Evolutionary conservation across 2,329 filamentous ascomycete species (phyloP).

Genomic region (Helotiales sp.): DNA sequence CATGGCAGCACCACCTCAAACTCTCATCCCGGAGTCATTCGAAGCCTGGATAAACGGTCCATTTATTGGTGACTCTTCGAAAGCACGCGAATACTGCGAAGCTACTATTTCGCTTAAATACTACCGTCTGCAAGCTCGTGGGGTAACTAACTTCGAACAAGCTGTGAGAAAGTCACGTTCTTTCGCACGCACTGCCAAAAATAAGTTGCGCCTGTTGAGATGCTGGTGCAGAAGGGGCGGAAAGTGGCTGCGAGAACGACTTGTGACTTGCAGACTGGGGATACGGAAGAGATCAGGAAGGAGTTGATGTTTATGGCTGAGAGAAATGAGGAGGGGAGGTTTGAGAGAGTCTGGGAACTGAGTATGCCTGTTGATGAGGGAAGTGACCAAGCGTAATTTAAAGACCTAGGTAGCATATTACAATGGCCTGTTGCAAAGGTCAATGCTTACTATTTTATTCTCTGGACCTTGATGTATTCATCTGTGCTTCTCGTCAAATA

Average conservation of each 20-base stretch:
- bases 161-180: background rate
- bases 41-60: background rate
- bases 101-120: background rate
- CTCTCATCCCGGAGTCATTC: background rate
- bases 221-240: background rate
- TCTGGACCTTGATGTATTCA: too few relatives aligned
- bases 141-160: background rate
- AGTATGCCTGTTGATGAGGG: background rate
- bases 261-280: background rate
- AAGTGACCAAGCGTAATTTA: background rate
- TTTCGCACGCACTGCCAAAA: conserved; percentile 1
- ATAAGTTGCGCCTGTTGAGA: background rate
- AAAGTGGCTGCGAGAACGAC: background rate
- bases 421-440: too few relatives aligned
- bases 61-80: background rate
- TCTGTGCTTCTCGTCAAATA: too few relatives aligned
- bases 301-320: conserved; percentile 6
- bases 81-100: background rate
- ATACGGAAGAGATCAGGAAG: background rate
- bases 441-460: too few relatives aligned
- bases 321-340: background rate
- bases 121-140: background rate
- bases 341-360: background rate
- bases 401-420: background rate
- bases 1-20: background rate